These are phyloP conservation scores for Hsuehochloa calcarea DNA, from an alignment of 176 grass and related monocot species.

Conservation along the genomic window DNA sequence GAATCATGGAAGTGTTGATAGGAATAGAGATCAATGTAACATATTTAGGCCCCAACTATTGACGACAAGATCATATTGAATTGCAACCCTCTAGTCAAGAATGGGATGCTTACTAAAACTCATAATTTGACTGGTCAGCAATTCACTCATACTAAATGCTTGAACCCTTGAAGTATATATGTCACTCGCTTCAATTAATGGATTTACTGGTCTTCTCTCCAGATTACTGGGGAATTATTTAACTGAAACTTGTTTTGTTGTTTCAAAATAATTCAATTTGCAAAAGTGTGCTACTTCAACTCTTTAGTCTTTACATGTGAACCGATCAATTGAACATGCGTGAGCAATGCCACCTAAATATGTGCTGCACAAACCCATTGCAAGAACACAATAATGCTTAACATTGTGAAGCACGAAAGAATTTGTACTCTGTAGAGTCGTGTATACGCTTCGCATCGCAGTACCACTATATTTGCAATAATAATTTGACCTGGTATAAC, in stretches of 20 bases:
- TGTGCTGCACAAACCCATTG: not conserved
- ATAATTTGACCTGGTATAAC: not conserved
- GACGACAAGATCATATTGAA: not conserved
- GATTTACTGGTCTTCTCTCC: not conserved
- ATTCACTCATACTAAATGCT: not conserved
- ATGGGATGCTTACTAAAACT: not conserved
- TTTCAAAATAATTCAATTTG: not conserved
- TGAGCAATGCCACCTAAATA: not conserved
- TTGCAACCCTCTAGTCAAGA: not conserved
- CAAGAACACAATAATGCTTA: not conserved
- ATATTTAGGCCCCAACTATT: slow-evolving; percentile 13
- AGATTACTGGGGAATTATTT: not conserved
- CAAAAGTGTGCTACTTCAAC: not conserved
- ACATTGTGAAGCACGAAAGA: not conserved
- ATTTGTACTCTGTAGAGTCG: not conserved
- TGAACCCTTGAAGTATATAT: slow-evolving; percentile 10
- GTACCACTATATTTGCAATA: not conserved
- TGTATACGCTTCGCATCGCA: not conserved
- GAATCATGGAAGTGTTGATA: not conserved
- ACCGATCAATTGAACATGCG: not conserved
- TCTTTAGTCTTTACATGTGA: not conserved
- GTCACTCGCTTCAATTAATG: not conserved
- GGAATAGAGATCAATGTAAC: not conserved
- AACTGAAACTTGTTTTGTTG: not conserved
- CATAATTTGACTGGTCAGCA: not conserved